Percentiles rank a stretch among this genome's conserved stretches.
These are phyloP conservation scores for Trichoderma polysporum DNA, from an alignment of 2,329 filamentous ascomycete species.

Conservation along the genomic window DNA sequence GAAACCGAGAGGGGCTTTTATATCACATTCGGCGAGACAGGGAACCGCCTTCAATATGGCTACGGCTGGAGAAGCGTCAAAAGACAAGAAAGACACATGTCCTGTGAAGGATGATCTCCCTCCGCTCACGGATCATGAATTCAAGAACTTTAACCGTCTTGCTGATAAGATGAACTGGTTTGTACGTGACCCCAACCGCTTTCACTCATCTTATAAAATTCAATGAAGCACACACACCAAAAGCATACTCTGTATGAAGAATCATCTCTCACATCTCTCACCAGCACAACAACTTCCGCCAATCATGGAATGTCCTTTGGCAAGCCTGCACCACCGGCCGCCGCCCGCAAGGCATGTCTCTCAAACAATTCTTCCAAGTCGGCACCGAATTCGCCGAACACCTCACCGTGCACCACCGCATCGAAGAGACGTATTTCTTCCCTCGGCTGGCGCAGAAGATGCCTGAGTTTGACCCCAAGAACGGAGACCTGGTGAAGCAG, in stretches of 20 bases:
- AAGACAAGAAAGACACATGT: neutral
- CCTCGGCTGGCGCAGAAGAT: slow-evolving; percentile 74
- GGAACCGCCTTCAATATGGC: neutral
- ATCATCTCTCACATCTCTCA: neutral
- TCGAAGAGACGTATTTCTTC: slow-evolving; percentile 82
- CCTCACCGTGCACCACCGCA: slow-evolving; percentile 74
- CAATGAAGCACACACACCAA: neutral
- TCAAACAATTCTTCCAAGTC: slow-evolving; percentile 65
- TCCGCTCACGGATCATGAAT: slow-evolving; percentile 65
- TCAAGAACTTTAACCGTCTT: slow-evolving; percentile 68
- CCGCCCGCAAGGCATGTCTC: slow-evolving; percentile 62
- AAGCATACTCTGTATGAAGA: neutral
- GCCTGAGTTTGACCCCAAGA: slow-evolving; percentile 65
- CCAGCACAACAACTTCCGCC: slow-evolving; percentile 77
- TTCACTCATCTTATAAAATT: neutral
- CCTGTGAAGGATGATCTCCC: slow-evolving; percentile 43
- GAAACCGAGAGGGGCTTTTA: neutral
- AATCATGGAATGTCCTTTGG: slow-evolving; percentile 70
- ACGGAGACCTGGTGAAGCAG: slow-evolving; percentile 66
- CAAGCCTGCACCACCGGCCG: slow-evolving; percentile 58
- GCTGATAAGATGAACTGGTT: slow-evolving; percentile 74
- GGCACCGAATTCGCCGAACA: slow-evolving; percentile 69
- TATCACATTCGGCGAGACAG: neutral
- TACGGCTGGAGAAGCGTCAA: neutral
- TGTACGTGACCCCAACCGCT: slow-evolving; percentile 43